Conservation (phyloP, 2,329 filamentous ascomycete genomes). For the Talaromyces sp. region DNA sequence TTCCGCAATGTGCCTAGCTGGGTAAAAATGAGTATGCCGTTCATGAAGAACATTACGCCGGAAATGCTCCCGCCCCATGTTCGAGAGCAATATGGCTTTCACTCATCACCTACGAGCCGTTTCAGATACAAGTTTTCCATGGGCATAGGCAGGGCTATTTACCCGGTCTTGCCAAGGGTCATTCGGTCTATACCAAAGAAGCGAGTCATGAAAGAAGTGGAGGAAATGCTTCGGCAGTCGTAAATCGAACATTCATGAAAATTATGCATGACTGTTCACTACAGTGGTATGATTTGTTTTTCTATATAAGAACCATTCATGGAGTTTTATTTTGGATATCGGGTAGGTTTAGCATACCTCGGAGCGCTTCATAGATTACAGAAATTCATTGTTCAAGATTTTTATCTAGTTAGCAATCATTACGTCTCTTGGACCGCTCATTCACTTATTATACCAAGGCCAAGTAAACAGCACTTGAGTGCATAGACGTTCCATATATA, state of each 20-base stretch:
- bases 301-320: not conserved
- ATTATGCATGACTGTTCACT: not conserved
- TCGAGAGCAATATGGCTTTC: constrained; percentile 36
- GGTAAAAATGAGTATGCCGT: constrained; percentile 33
- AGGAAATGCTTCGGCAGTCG: constrained; percentile 13
- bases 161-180: constrained; percentile 34
- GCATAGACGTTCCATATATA: not conserved
- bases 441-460: not conserved
- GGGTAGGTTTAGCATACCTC: not conserved
- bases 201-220: constrained; percentile 34
- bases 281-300: not conserved
- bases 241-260: not conserved
- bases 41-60: constrained; percentile 33
- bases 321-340: not conserved
- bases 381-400: not conserved
- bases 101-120: constrained; percentile 29
- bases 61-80: constrained; percentile 37
- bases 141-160: constrained; percentile 34
- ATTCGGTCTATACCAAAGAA: constrained; percentile 33
- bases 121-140: constrained; percentile 33
- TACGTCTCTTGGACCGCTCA: not conserved
- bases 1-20: constrained; percentile 31
- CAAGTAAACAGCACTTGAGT: not conserved
- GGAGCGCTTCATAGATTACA: not conserved
- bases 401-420: not conserved